Evolutionary conservation across 2,329 filamentous ascomycete genomes (phyloP), one percentile per base, ranked within the genome.

Genomic region (Penicillium sp.): DNA sequence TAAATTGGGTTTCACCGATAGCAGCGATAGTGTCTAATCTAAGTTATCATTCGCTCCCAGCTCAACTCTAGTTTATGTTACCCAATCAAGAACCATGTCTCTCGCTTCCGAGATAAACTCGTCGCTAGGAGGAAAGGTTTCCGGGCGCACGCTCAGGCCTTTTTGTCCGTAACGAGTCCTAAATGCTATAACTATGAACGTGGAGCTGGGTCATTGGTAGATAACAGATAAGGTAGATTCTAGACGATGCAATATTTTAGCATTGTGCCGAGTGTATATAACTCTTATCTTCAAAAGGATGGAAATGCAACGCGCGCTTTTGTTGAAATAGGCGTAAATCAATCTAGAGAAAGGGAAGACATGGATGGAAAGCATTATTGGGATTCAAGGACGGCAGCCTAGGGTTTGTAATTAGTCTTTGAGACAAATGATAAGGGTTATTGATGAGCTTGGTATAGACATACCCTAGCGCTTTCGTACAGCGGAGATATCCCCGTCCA

Each of bases 401-500:
- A 47, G 5, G 49, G 13, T 19, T 13, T 11, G 15, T 15, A 41
- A 15, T 41, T 41, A 41, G 35, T 41, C 35, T 41, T 9, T 13
- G 35, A 13, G 11, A 15, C 35, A 15, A 15, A 15, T 13, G 11
- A 41, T 17, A 15, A 15, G 3, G 35, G 11, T 26, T 26, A 15
- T 15, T 41, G 8, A 41, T 15, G 35, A 15, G 35, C 26, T 26
- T 26, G 31, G 15, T 3, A 31, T 15, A 45, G 35, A 11, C 58
- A 31, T 70, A 85, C 84, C 69, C 90, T 86, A 38, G 91, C 91
- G 74, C 90, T 85, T 6, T 82, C 79, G 76, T 92, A 94, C 49
- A 92, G 75, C 8, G 92, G 91, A 61, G 81, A 86, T 69, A 96
- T 93, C 30, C 87, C 91, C 1, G 91, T 96, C 93, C 93, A 97